Percentiles rank a stretch among this genome's conserved stretches.
These are phyloP conservation scores for Penicillium capsulatum DNA, from an alignment of 2,329 filamentous ascomycete species.

Conservation along the genomic window DNA sequence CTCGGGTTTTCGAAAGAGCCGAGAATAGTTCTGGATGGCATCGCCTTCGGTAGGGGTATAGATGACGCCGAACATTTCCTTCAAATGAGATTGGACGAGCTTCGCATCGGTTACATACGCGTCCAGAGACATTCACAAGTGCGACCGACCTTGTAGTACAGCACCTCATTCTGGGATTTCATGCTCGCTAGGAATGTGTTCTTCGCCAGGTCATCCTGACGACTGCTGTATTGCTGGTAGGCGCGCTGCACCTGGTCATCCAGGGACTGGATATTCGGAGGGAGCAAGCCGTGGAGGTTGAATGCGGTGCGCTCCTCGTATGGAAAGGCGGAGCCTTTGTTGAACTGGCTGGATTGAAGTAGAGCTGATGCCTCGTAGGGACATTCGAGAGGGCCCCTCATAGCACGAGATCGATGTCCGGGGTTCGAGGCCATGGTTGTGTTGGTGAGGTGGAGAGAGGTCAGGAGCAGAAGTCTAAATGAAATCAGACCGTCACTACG, in stretches of 20 bases:
- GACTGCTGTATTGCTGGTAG: constrained; percentile 70
- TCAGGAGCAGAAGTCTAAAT: too few species aligned
- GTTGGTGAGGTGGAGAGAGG: background rate
- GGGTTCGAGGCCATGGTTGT: background rate
- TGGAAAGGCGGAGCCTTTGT: constrained; percentile 79
- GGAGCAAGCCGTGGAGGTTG: constrained; percentile 67
- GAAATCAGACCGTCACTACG: too few species aligned
- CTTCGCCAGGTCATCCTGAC: constrained; percentile 65
- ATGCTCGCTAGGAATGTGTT: constrained; percentile 84
- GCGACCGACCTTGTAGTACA: constrained; percentile 65
- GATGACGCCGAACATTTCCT: constrained; percentile 86
- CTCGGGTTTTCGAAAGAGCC: constrained; percentile 70
- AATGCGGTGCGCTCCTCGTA: constrained; percentile 65
- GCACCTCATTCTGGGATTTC: constrained; percentile 78
- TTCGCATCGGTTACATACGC: constrained; percentile 28
- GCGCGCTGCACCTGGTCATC: constrained; percentile 73
- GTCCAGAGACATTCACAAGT: background rate
- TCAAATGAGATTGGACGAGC: constrained; percentile 71
- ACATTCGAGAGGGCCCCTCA: background rate
- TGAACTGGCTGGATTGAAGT: constrained; percentile 65
- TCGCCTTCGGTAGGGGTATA: constrained; percentile 90
- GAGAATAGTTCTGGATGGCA: constrained; percentile 78
- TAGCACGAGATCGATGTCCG: background rate
- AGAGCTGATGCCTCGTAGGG: constrained; percentile 34
- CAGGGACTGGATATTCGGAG: constrained; percentile 66